A percentile compares a stretch with the other conserved stretches of the same genome.
Evolutionary conservation across 2,329 filamentous ascomycete genomes (phyloP).

Genomic region (Fusarium goolgardi): DNA sequence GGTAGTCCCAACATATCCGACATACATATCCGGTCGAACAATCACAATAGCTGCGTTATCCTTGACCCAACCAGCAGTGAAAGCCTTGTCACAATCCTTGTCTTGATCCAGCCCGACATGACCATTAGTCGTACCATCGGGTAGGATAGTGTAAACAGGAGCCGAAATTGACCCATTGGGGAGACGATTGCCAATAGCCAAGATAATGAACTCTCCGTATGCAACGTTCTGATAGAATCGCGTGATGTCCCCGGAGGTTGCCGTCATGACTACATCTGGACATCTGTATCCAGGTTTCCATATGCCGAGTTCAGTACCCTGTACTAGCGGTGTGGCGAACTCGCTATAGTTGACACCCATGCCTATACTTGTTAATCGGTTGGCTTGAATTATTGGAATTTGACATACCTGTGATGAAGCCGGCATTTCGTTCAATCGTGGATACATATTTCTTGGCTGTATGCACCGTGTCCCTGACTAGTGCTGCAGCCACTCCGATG

Average conservation of each 20-base stretch:
- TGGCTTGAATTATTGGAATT: not conserved
- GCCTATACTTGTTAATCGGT: constrained; percentile 3
- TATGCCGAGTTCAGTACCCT: constrained; percentile 10
- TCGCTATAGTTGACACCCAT: constrained; percentile 33
- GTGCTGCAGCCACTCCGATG: constrained; percentile 59
- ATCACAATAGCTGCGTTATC: not conserved
- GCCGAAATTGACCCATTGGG: not conserved
- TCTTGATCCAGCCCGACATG: not conserved
- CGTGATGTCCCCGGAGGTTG: not conserved
- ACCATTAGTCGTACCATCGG: not conserved
- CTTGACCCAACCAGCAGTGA: constrained; percentile 19
- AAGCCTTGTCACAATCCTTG: not conserved
- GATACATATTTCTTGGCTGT: constrained; percentile 60
- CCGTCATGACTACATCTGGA: constrained; percentile 15
- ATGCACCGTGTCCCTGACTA: constrained; percentile 59
- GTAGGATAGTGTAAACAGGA: constrained; percentile 9
- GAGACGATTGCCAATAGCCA: constrained; percentile 4
- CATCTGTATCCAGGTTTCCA: constrained; percentile 36
- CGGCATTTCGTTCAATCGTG: constrained; percentile 60
- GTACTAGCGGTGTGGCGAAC: constrained; percentile 19
- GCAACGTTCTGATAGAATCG: constrained; percentile 10
- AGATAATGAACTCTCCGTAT: constrained; percentile 11
- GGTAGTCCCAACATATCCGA: constrained; percentile 21
- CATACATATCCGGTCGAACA: constrained; percentile 41
- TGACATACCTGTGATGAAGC: constrained; percentile 58